These are phyloP conservation scores for Suhomyces sp. DNA, from an alignment of 805 yeast genomes.

Conservation along the genomic window DNA sequence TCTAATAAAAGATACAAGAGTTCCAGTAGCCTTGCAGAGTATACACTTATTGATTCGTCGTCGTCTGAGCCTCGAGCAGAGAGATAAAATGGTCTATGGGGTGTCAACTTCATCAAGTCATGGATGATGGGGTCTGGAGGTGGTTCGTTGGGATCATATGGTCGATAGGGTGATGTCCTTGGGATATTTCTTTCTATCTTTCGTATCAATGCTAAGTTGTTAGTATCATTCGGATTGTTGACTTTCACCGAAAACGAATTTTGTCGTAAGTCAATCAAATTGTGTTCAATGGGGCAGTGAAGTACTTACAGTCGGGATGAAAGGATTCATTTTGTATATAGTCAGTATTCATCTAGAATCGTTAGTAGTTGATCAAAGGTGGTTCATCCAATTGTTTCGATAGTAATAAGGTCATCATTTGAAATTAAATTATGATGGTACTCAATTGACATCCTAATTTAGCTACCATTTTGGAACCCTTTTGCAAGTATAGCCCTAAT, in stretches of 20 bases:
- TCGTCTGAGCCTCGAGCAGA: conserved; percentile 3
- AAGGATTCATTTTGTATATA: conserved; percentile 6
- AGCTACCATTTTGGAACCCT: too few species aligned
- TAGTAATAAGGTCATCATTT: neutral
- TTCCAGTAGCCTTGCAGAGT: conserved; percentile 33
- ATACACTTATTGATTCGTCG: conserved; percentile 25
- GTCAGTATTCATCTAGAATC: neutral
- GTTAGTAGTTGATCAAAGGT: conserved; percentile 4
- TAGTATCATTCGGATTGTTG: too few species aligned
- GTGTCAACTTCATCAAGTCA: conserved; percentile 32
- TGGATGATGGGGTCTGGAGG: conserved; percentile 30
- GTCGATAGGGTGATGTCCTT: conserved; percentile 15
- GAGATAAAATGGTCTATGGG: conserved; percentile 19
- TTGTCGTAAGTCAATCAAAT: neutral
- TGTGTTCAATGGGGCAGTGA: too few species aligned
- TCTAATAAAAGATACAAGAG: conserved; percentile 29
- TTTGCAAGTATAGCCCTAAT: too few species aligned
- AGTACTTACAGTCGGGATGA: conserved; percentile 9
- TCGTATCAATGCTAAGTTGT: conserved; percentile 15
- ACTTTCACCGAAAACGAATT: too few species aligned
- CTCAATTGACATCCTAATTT: too few species aligned
- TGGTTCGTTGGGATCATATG: conserved; percentile 1
- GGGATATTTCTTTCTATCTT: conserved; percentile 16
- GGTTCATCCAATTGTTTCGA: neutral
- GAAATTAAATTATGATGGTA: too few species aligned